phyloP scores from a whole-genome alignment of 108 stramenopile species.

The Nitzschia sp. region DNA sequence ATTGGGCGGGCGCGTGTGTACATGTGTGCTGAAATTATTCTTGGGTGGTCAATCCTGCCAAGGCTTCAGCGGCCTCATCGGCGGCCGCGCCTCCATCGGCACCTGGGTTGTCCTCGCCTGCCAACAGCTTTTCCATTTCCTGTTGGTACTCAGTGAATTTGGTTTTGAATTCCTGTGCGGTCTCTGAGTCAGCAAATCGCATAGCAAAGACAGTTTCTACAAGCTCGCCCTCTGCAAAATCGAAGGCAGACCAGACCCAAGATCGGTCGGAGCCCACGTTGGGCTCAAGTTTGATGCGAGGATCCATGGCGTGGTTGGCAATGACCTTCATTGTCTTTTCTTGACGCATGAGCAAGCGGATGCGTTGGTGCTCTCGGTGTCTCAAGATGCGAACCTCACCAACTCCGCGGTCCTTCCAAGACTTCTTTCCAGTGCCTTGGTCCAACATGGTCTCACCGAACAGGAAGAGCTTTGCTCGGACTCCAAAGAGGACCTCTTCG shows the following conservation, averaged over 20 bases:
- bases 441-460: constrained; percentile 97
- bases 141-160: constrained; percentile 82
- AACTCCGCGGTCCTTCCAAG: constrained; percentile 97
- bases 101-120: constrained; percentile 77
- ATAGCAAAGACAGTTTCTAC: constrained; percentile 95
- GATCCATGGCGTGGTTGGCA: constrained; percentile 95
- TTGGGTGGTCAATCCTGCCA: constrained; percentile 69
- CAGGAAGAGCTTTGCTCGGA: constrained; percentile 93
- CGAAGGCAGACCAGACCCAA: constrained; percentile 98
- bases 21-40: constrained; percentile 37
- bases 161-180: constrained; percentile 90
- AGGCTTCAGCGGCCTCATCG: constrained; percentile 84
- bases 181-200: constrained; percentile 91
- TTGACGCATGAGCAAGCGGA: constrained; percentile 97
- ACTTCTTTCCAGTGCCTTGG: constrained; percentile 95
- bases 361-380: constrained; percentile 85
- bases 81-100: constrained; percentile 69
- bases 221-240: constrained; percentile 93
- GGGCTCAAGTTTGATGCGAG: constrained; percentile 92
- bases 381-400: constrained; percentile 95
- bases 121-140: constrained; percentile 84
- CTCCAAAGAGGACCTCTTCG: constrained; percentile 74
- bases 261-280: constrained; percentile 93
- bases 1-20: not conserved
- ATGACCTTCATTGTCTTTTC: constrained; percentile 99